A percentile compares a stretch with the other conserved stretches of the same genome.
These are phyloP conservation scores for Arctium lappa DNA, from an alignment of 129 eudicot genomes.

Conservation along the genomic window DNA sequence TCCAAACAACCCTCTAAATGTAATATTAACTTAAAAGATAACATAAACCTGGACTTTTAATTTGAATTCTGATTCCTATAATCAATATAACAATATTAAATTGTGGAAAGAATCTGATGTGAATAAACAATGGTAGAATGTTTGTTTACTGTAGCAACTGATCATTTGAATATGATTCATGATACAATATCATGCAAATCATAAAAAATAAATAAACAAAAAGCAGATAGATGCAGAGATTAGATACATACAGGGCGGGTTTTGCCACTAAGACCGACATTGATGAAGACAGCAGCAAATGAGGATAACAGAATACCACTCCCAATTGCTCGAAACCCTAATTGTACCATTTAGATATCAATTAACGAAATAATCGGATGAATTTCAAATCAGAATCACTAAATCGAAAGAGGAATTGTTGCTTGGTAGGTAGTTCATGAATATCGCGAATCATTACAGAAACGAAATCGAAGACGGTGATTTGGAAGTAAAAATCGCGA, in stretches of 20 bases:
- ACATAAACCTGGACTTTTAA: neutral
- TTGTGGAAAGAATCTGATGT: neutral
- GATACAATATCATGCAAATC: neutral
- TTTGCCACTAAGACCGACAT: slow-evolving; percentile 68
- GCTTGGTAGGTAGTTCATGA: neutral
- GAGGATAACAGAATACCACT: slow-evolving; percentile 55
- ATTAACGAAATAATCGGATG: neutral
- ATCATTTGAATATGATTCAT: neutral
- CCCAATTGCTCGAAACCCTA: slow-evolving; percentile 87
- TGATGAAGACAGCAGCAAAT: slow-evolving; percentile 51
- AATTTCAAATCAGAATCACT: neutral
- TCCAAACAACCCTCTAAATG: too few relatives aligned
- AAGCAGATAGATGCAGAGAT: neutral
- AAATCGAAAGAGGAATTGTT: neutral
- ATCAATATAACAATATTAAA: neutral
- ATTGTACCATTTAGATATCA: neutral
- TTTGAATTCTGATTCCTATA: neutral
- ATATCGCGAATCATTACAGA: neutral
- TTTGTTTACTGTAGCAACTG: neutral
- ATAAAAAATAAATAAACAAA: neutral
- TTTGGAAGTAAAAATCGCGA: neutral
- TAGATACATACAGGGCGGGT: slow-evolving; percentile 65
- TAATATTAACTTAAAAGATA: neutral
- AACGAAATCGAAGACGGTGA: neutral
- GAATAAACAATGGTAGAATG: neutral